Evolutionary conservation across 441 rosid genomes (phyloP), one percentile per base, ranked within the genome.

Genomic region (Pelargonium fulgidum): DNA sequence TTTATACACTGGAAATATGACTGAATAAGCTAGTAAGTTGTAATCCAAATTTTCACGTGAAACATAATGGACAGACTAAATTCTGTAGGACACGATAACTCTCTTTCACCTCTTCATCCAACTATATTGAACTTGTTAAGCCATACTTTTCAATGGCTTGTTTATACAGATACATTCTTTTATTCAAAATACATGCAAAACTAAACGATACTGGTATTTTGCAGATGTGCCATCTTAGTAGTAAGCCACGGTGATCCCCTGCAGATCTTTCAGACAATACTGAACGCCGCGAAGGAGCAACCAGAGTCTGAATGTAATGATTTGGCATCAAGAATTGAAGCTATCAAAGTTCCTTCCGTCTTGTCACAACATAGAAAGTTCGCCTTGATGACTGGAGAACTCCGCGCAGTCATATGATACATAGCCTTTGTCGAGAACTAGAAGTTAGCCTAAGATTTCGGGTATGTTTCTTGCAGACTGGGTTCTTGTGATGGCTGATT

Each of bases 191-290:
- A n/a, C 58, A n/a, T 50, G 58, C 19, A 50, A 52, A 52, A 52
- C 7, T 52, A 52, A 59, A 7, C 1, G 33, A 22, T 24, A 13
- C 11, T 12, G 41, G 14, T 59, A 8, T 19, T 59, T 2, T 73
- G 72, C 86, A 86, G 92, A 39, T 86, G 86, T 45, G 80, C 76
- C 20, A 73, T 87, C 59, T 75, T 93, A 80, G 78, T 88, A 41
- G 93, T 89, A 50, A 85, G 95, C 84, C 97, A 93, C 66, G 99
- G 97, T 13, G 96, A 90, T 86, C 95, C 97, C 33, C 76, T 91
- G 74, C 93, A 93, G 86, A 91, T 93, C 82, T 75, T 89, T 78
- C 98, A 89, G 83, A 86, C 89, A 72, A 42, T 85, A 70, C 71
- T 89, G 26, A 75, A 77, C 54, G 85, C 89, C 19, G 85, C 83